phyloP scores from a whole-genome alignment of 345 rosid species.

The Mallotus nudiflorus region DNA sequence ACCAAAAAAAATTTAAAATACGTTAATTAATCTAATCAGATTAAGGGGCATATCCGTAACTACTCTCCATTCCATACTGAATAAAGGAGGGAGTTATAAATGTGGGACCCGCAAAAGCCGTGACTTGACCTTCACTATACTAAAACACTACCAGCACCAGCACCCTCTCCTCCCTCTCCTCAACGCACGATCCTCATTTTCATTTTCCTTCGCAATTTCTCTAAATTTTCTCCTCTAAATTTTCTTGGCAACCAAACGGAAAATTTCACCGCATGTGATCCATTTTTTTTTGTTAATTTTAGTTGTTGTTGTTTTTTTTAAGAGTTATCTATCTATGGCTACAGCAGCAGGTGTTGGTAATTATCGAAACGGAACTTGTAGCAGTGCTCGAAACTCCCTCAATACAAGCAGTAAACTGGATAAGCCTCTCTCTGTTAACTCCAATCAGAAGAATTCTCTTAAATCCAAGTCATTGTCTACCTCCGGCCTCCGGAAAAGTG shows the following conservation, averaged over 20 bases:
- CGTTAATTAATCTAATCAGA: neutral
- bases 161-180: neutral
- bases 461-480: slow-evolving; percentile 48
- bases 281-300: slow-evolving; percentile 2
- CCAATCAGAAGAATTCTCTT: slow-evolving; percentile 48
- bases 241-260: slow-evolving; percentile 12
- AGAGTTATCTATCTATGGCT: slow-evolving; percentile 50
- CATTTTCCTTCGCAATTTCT: no score
- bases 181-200: neutral
- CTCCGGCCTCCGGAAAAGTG: slow-evolving; percentile 60
- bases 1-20: neutral
- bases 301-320: slow-evolving; percentile 1
- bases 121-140: slow-evolving; percentile 11
- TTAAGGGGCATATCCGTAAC: neutral
- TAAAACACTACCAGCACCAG: neutral
- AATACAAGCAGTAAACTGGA: slow-evolving; percentile 24
- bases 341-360: slow-evolving; percentile 41
- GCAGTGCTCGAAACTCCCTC: slow-evolving; percentile 38
- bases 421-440: slow-evolving; percentile 46
- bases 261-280: neutral
- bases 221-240: neutral
- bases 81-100: slow-evolving; percentile 7
- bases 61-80: neutral
- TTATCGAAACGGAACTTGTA: slow-evolving; percentile 54
- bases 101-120: slow-evolving; percentile 14